Base-by-base conservation (phyloP, 345 rosid species). In the Gossypium ekmanianum region DNA sequence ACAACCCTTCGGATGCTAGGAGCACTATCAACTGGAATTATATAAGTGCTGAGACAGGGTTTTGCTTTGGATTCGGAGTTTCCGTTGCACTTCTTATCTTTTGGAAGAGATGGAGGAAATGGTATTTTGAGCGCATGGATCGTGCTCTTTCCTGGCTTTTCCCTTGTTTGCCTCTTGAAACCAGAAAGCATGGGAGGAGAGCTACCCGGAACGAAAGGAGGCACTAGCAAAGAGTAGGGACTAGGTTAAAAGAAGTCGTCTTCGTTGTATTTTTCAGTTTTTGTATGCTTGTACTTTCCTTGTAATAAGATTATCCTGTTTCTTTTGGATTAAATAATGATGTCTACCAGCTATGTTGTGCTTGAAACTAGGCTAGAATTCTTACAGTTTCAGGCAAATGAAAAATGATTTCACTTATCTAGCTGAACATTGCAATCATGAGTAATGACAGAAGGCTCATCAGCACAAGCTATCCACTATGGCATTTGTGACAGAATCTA, bases 51-150 rank as follows among this genome's bases (percentile, higher is more conserved):
- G 41, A 34, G 41, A 34, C 41, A 34, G 41, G 41, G 41, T 34
- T 34, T 34, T 34, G 41, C 7, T 34, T 34, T 34, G 41, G 41
- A 1, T 34, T 73, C 11, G 67, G 14, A 11, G 26, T 59, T 61
- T 39, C 48, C 44, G 16, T 73, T 26, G 9, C 9, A 22, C 57
- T 68, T 4, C 68, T 73, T 47, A 7, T 44, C 11, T 8, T 61
- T 17, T 58, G 26, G 27, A 59, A 24, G 57, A 73, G 48, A 45
- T 61, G 68, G 76, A 73, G 76, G 67, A 61, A 4, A 44, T 44
- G 58, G 68, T 73, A 59, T 22, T 39, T 1, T 34, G n/a, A n/a
- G 47, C 63, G n/a, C 7, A 18, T 71, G n/a, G 63, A 71, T 39
- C 74, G 50, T 39, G 24, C 47, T 44, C 44, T 59, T 59, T 61